These are phyloP conservation scores for Penicillium janthinellum DNA, from an alignment of 2,329 filamentous ascomycete species.

Conservation along the genomic window DNA sequence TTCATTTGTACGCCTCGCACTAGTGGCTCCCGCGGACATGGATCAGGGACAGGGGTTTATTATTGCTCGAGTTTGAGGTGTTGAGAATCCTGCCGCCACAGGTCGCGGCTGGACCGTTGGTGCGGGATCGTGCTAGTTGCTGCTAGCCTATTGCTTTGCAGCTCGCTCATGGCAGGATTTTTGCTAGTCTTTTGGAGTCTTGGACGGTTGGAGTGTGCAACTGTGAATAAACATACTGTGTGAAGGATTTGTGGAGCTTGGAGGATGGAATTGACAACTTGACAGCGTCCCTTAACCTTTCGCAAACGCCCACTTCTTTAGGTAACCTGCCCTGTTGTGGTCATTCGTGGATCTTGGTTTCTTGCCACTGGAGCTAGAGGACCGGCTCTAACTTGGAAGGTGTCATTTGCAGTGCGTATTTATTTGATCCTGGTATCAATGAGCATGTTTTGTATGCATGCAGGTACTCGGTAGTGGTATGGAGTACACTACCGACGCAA, in stretches of 20 bases:
- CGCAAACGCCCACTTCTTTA: constrained; percentile 4
- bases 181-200: background rate
- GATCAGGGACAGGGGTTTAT: constrained; percentile 7
- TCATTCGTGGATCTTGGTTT: constrained; percentile 3
- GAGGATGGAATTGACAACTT: constrained; percentile 1
- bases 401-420: background rate
- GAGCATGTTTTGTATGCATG: background rate
- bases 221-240: constrained; percentile 1
- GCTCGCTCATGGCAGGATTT: background rate
- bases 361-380: background rate
- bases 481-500: no score
- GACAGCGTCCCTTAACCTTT: background rate
- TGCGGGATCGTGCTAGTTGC: constrained; percentile 16
- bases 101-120: constrained; percentile 21
- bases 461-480: background rate
- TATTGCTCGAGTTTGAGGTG: constrained; percentile 5
- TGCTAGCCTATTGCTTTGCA: background rate
- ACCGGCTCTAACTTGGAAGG: background rate
- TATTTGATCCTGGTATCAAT: background rate
- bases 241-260: constrained; percentile 15
- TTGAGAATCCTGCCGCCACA: constrained; percentile 8
- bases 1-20: background rate
- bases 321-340: constrained; percentile 6
- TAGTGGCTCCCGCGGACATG: constrained; percentile 18
- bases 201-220: constrained; percentile 10